phyloP scores from a whole-genome alignment of 169 alveolate genomes.

The Pseudocohnilembus persalinus region DNA sequence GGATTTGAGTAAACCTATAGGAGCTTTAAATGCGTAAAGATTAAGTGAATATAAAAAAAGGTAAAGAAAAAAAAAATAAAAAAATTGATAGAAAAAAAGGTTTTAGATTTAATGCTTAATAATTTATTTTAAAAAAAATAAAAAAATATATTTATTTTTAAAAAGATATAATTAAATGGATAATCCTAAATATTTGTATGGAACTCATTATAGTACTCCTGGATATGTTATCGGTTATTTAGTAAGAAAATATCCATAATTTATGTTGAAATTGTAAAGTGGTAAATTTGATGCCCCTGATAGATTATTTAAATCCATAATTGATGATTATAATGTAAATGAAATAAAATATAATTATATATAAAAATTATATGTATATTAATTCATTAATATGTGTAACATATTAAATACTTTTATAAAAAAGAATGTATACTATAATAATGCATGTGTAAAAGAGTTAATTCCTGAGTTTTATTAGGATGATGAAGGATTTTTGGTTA shows the following conservation, averaged over 20 bases:
- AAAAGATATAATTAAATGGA: slow-evolving; percentile 73
- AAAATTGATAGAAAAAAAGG: not conserved
- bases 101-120: not conserved
- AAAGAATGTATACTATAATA: slow-evolving; percentile 63
- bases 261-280: slow-evolving; percentile 90
- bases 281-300: slow-evolving; percentile 83
- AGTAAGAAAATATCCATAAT: slow-evolving; percentile 93
- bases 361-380: slow-evolving; percentile 22
- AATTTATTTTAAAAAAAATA: not conserved
- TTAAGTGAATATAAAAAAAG: slow-evolving; percentile 52
- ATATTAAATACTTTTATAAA: not conserved
- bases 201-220: slow-evolving; percentile 97
- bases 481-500: slow-evolving; percentile 68
- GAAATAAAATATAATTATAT: not conserved
- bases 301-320: slow-evolving; percentile 70
- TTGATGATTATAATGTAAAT: slow-evolving; percentile 65
- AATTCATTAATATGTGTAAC: not conserved
- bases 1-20: slow-evolving; percentile 78
- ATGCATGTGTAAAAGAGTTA: slow-evolving; percentile 80
- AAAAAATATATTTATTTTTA: not conserved
- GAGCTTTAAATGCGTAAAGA: slow-evolving; percentile 74
- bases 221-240: slow-evolving; percentile 96
- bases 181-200: slow-evolving; percentile 90
- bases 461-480: slow-evolving; percentile 79
- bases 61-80: slow-evolving; percentile 16